Evolutionary conservation across 2,329 filamentous ascomycete genomes (phyloP).

Genomic region (Hypoxylon sp.): DNA sequence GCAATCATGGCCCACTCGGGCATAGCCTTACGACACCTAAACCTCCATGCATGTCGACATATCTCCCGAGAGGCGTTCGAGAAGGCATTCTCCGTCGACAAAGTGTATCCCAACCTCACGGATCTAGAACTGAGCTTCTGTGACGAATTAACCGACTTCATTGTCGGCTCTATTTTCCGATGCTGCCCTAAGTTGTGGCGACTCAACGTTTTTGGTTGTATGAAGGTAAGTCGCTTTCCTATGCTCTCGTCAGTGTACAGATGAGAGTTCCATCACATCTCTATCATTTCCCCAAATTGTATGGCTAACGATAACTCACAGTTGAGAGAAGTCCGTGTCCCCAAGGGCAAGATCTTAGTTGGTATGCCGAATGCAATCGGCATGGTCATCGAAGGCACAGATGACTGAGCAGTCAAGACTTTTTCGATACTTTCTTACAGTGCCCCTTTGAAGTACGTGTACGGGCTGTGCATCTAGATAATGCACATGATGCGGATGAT

Average conservation of each 20-base stretch:
- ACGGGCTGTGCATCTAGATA: not conserved
- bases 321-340: slow-evolving; percentile 59
- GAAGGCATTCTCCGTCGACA: slow-evolving; percentile 75
- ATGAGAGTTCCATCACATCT: not conserved
- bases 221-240: slow-evolving; percentile 65
- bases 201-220: slow-evolving; percentile 76
- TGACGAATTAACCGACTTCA: slow-evolving; percentile 74
- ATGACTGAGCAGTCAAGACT: slow-evolving; percentile 34
- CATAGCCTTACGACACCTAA: slow-evolving; percentile 73
- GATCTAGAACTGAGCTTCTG: slow-evolving; percentile 86
- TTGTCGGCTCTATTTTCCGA: slow-evolving; percentile 75
- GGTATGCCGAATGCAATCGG: slow-evolving; percentile 61
- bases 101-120: slow-evolving; percentile 75
- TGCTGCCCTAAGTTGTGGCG: slow-evolving; percentile 73
- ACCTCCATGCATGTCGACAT: slow-evolving; percentile 88
- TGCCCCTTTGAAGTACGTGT: slow-evolving; percentile 2
- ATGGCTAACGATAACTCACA: slow-evolving; percentile 39
- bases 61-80: slow-evolving; percentile 81
- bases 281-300: not conserved
- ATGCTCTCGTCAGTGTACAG: not conserved
- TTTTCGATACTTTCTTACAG: not conserved
- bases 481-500: not conserved
- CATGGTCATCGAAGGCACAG: slow-evolving; percentile 60
- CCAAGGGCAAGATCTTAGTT: slow-evolving; percentile 60
- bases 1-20: slow-evolving; percentile 90